Percentiles rank a stretch among this genome's conserved stretches.
Conservation (phyloP, 371 early-diverging fungal genomes). For the Mucor plumbeus region DNA sequence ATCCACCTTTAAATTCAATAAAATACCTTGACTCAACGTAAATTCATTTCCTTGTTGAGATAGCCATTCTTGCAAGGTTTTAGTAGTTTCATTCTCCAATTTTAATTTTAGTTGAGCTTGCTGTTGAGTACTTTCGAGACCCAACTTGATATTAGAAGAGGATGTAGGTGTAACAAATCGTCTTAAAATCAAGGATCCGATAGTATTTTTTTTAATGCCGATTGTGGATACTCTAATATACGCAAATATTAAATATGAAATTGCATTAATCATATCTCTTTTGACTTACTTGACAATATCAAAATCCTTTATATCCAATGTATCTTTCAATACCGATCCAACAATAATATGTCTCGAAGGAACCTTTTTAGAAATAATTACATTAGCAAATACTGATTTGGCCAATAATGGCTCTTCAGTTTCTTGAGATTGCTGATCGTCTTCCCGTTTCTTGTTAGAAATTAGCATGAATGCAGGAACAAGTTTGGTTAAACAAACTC, state of each 20-base stretch:
- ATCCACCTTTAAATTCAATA: constrained; percentile 15
- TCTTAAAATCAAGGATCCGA: constrained; percentile 40
- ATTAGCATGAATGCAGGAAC: constrained; percentile 18
- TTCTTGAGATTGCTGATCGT: constrained; percentile 15
- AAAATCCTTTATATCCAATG: constrained; percentile 31
- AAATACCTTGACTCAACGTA: constrained; percentile 35
- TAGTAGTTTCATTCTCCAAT: constrained; percentile 31
- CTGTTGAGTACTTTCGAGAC: constrained; percentile 39
- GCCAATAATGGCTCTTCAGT: background rate
- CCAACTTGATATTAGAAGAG: constrained; percentile 38
- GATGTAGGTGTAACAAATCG: constrained; percentile 23
- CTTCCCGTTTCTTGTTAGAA: constrained; percentile 7
- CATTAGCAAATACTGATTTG: constrained; percentile 21
- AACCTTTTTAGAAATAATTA: constrained; percentile 5
- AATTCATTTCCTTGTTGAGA: constrained; percentile 18
- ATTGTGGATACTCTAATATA: constrained; percentile 46
- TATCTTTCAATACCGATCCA: constrained; percentile 17
- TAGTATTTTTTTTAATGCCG: constrained; percentile 31
- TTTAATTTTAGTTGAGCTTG: constrained; percentile 39
- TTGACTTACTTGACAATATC: constrained; percentile 35
- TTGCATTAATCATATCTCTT: background rate
- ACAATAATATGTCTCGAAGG: constrained; percentile 21
- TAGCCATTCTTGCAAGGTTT: constrained; percentile 32
- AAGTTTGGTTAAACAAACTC: constrained; percentile 16
- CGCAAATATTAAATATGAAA: background rate